Conservation (phyloP, 176 grass and related monocot species). For the Otatea glauca region DNA sequence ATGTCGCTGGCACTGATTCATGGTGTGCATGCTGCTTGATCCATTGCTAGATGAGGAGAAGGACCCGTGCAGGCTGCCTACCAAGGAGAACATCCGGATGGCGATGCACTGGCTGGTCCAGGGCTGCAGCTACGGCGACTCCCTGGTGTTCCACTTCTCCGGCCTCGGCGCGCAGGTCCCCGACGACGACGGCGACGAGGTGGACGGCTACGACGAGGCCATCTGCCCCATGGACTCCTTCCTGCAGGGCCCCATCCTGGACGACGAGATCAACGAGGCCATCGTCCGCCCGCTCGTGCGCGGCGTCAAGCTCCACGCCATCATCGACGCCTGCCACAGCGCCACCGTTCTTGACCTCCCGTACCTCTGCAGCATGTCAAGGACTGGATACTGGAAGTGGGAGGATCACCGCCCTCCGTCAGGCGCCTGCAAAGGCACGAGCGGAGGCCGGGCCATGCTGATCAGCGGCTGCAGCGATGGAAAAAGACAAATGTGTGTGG, state of each 20-base stretch:
- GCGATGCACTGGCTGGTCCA: constrained; percentile 92
- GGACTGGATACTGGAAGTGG: constrained; percentile 40
- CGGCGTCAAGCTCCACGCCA: constrained; percentile 74
- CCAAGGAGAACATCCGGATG: constrained; percentile 72
- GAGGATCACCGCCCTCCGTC: constrained; percentile 43
- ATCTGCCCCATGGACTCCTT: constrained; percentile 86
- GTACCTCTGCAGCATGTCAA: constrained; percentile 65
- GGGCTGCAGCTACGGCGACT: constrained; percentile 73
- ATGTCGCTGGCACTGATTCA: not conserved
- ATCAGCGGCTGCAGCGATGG: constrained; percentile 58
- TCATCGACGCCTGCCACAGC: constrained; percentile 86
- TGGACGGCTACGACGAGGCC: constrained; percentile 87
- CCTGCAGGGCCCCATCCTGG: constrained; percentile 65
- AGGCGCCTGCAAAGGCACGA: constrained; percentile 41
- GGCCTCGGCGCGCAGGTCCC: constrained; percentile 73
- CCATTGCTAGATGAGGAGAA: constrained; percentile 59
- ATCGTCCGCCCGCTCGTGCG: constrained; percentile 75
- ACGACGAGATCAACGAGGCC: constrained; percentile 83
- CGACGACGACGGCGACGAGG: constrained; percentile 70
- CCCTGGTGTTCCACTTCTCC: constrained; percentile 95
- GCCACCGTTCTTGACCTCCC: constrained; percentile 85
- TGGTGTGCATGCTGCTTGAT: not conserved
- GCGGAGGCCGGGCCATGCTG: constrained; percentile 48
- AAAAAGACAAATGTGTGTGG: constrained; percentile 22
- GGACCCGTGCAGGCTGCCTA: constrained; percentile 60